Conservation (phyloP, 176 grass and related monocot genomes). For the Bromus sterilis region DNA sequence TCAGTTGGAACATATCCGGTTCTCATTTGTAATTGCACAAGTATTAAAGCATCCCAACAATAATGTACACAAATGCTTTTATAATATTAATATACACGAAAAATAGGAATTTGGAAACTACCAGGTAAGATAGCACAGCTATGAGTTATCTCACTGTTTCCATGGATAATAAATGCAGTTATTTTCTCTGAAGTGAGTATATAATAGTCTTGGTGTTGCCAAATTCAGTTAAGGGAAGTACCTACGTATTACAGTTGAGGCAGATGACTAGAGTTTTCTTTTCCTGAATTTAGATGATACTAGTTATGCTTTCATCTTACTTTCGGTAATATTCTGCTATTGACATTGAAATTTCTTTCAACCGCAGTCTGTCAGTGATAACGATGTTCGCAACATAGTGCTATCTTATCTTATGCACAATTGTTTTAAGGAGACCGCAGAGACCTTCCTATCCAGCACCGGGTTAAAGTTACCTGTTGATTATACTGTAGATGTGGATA, state of each 20-base stretch:
- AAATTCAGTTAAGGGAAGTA: constrained; percentile 3
- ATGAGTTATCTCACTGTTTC: not conserved
- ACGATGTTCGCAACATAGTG: constrained; percentile 66
- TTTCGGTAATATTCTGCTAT: not conserved
- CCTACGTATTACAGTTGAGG: not conserved
- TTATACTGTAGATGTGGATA: constrained; percentile 73
- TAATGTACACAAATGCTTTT: not conserved
- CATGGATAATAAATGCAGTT: not conserved
- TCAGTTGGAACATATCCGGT: not conserved
- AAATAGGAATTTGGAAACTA: not conserved
- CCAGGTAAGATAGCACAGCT: not conserved
- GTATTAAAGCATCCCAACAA: too few species aligned
- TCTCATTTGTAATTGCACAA: not conserved
- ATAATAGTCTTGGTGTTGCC: not conserved
- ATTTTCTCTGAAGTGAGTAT: not conserved
- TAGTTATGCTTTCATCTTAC: not conserved
- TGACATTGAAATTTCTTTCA: constrained; percentile 20
- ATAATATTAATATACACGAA: not conserved
- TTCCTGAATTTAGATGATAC: not conserved
- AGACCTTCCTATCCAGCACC: constrained; percentile 67
- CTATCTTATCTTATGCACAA: constrained; percentile 97
- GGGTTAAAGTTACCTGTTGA: constrained; percentile 70
- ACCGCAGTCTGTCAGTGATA: constrained; percentile 60
- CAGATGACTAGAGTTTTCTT: not conserved
- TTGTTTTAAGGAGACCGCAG: constrained; percentile 95